Evolutionary conservation across 352 stramenopile species (phyloP), one percentile per base, ranked within the genome.

Genomic region (Saprolegnia parasitica): DNA sequence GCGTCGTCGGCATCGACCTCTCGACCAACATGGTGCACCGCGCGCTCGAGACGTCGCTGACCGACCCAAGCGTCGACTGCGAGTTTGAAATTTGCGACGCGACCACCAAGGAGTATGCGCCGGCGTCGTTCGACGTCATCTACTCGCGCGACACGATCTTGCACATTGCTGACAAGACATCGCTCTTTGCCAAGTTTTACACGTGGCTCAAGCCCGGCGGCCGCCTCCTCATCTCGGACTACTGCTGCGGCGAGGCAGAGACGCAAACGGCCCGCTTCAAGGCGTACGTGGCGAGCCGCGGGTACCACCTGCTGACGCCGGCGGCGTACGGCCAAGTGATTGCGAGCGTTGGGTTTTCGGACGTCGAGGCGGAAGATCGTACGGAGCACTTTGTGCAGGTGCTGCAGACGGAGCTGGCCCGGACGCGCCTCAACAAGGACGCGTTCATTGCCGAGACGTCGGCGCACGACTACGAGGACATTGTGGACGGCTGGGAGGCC

Each of bases 91-190:
- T 90, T 66, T 88, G 79, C 54, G 81, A 90, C 37, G 83, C 81
- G 8, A 90, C 83, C 4, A 76, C 56, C 18, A 79, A 77, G 32
- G 81, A 90, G 35, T 90, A 77, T 54, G 13, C 8, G 15, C 68
- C 77, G 81, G 74, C 76, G 13, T 90, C 83, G 9, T 90, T 90
- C 62, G 83, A 90, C 56, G 79, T 89, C 24, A 68, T 90, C 5
- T 90, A 90, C 75, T 90, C 83, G 71, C 81, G 83, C 8, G 83
- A 90, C 74, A 90, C 83, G 49, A 89, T 90, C 66, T 74, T 90
- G 37, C 83, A 90, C 68, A 90, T 90, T 68, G 73, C 77, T 16
- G 77, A 87, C 70, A 89, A 90, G 68, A 45, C 74, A 23, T 71
- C 74, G 35, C 71, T 90, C 52, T 89, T 90, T 66, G 73, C 72